phyloP scores from a whole-genome alignment of 768 basidiomycete genomes.

The Agaricus subrufescens region DNA sequence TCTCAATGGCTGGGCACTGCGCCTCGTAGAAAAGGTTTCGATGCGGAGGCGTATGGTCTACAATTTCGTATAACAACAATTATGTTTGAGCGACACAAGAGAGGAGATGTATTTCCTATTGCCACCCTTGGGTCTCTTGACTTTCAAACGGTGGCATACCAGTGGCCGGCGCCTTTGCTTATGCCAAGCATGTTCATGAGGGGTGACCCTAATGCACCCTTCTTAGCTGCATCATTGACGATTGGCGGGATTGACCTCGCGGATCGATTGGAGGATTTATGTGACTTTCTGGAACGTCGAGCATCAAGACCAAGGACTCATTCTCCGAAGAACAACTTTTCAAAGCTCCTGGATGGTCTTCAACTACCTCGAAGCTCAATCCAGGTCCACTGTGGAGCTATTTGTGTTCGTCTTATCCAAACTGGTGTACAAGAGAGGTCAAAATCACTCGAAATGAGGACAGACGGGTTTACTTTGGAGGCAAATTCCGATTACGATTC shows the following conservation, averaged over 20 bases:
- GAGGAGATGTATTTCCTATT: slow-evolving; percentile 32
- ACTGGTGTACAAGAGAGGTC: slow-evolving; percentile 33
- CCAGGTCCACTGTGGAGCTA: slow-evolving; percentile 43
- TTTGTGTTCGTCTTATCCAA: slow-evolving; percentile 48
- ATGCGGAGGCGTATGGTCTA: slow-evolving; percentile 47
- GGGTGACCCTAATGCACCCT: slow-evolving; percentile 56
- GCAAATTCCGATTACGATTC: slow-evolving; percentile 41
- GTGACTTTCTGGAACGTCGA: slow-evolving; percentile 30
- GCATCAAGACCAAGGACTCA: slow-evolving; percentile 8
- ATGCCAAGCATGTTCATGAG: slow-evolving; percentile 41
- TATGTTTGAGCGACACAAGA: slow-evolving; percentile 39
- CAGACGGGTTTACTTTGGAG: slow-evolving; percentile 39
- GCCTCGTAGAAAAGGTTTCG: slow-evolving; percentile 26
- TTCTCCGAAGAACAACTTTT: background rate
- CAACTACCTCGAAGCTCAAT: slow-evolving; percentile 17
- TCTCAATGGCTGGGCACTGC: slow-evolving; percentile 47
- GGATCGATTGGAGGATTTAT: slow-evolving; percentile 50
- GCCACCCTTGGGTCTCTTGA: slow-evolving; percentile 35
- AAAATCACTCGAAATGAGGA: slow-evolving; percentile 52
- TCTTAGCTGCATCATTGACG: slow-evolving; percentile 42
- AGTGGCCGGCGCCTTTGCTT: slow-evolving; percentile 63
- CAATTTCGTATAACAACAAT: slow-evolving; percentile 36
- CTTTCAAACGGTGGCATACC: slow-evolving; percentile 40
- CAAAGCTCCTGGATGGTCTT: slow-evolving; percentile 1
- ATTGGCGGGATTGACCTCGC: slow-evolving; percentile 44